Evolutionary conservation across 1,284 basidiomycete genomes (phyloP).

Genomic region (Sanghuangporus sanghuang): DNA sequence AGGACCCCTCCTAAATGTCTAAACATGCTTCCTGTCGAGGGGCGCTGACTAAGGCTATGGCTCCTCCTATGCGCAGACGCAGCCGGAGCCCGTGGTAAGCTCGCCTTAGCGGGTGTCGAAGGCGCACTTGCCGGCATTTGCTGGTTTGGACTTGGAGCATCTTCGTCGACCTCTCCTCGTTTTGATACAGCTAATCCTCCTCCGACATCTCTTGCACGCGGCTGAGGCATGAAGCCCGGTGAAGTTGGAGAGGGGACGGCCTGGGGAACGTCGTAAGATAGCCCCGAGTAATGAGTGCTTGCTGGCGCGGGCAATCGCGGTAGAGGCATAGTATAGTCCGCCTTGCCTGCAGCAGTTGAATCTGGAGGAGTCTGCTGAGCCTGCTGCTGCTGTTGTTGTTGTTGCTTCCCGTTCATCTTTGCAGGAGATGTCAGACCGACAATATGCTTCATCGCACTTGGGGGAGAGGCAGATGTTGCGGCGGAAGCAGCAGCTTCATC

Average conservation of each 20-base stretch:
- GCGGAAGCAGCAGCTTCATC: conserved; percentile 21
- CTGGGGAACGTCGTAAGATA: conserved; percentile 57
- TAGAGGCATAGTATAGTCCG: conserved; percentile 78
- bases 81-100: conserved; percentile 57
- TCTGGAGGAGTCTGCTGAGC: neutral
- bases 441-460: conserved; percentile 20
- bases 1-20: conserved; percentile 31
- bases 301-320: conserved; percentile 79
- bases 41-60: conserved; percentile 74
- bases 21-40: conserved; percentile 31
- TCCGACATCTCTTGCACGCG: conserved; percentile 49
- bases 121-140: conserved; percentile 32
- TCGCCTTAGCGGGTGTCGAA: conserved; percentile 28
- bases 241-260: conserved; percentile 45
- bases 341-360: conserved; percentile 32
- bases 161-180: neutral
- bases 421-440: conserved; percentile 2
- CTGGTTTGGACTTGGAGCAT: conserved; percentile 10
- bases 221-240: conserved; percentile 49
- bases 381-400: conserved; percentile 8
- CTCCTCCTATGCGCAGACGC: conserved; percentile 64
- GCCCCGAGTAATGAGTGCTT: conserved; percentile 69
- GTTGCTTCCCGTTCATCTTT: conserved; percentile 9
- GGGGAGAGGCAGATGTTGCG: conserved; percentile 21
- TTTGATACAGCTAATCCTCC: conserved; percentile 23